A percentile compares a stretch with the other conserved stretches of the same genome.
phyloP scores from a whole-genome alignment of 2,329 filamentous ascomycete genomes.

The Lizonia empirigonia region DNA sequence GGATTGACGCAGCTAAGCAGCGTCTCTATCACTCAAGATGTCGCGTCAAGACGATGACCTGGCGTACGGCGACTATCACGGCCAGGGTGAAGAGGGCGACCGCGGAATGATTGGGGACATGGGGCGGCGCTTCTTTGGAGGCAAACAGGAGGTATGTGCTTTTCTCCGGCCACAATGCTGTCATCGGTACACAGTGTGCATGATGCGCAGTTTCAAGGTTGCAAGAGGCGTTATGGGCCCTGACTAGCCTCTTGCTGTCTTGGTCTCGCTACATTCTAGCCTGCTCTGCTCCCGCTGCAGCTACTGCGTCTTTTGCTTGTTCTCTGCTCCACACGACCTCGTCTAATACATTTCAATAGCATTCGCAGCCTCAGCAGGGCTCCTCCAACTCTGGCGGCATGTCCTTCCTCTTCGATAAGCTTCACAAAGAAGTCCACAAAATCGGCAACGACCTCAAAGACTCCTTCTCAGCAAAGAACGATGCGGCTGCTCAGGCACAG shows the following conservation, averaged over 20 bases:
- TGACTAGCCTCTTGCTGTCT: slow-evolving; percentile 20
- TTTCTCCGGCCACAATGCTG: slow-evolving; percentile 24
- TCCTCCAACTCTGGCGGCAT: slow-evolving; percentile 42
- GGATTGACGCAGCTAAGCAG: background rate
- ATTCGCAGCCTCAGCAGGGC: slow-evolving; percentile 34
- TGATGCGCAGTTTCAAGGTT: slow-evolving; percentile 17
- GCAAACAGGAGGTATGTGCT: slow-evolving; percentile 40
- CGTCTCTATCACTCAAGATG: slow-evolving; percentile 25
- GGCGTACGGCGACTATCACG: slow-evolving; percentile 61
- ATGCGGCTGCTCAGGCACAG: slow-evolving; percentile 50
- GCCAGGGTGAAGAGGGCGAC: slow-evolving; percentile 50
- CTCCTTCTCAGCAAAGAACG: slow-evolving; percentile 53
- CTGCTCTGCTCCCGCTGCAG: slow-evolving; percentile 4
- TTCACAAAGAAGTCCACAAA: slow-evolving; percentile 59
- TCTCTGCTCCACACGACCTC: slow-evolving; percentile 10
- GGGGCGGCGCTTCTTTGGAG: slow-evolving; percentile 53
- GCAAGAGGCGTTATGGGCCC: slow-evolving; percentile 18
- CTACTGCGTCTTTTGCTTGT: slow-evolving; percentile 2
- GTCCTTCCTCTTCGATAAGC: slow-evolving; percentile 60
- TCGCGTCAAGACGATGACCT: slow-evolving; percentile 55
- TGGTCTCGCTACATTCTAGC: slow-evolving; percentile 14
- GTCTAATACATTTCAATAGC: slow-evolving; percentile 21
- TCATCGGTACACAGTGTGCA: slow-evolving; percentile 21
- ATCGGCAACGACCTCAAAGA: slow-evolving; percentile 59
- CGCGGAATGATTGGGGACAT: slow-evolving; percentile 60